Conservation (phyloP, 1,284 basidiomycete species). For the Malassezia dermatis region DNA sequence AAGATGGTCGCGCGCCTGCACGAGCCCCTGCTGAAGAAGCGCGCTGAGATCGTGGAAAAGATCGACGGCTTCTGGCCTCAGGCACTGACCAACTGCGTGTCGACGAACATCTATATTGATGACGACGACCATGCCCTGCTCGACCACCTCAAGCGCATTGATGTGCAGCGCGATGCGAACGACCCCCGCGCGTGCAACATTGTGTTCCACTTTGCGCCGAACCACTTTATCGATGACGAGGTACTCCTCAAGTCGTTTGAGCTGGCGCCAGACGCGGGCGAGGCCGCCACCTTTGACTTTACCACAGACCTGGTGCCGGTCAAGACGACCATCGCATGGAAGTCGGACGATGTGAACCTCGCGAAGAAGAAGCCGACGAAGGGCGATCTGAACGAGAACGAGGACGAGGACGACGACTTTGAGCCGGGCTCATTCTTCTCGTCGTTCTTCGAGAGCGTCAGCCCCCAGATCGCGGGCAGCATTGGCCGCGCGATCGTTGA, state of each 20-base stretch:
- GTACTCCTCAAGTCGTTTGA: constrained; percentile 40
- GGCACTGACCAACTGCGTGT: constrained; percentile 39
- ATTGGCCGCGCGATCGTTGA: constrained; percentile 40
- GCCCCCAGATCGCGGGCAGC: constrained; percentile 29
- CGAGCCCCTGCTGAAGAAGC: constrained; percentile 37
- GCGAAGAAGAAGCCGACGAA: constrained; percentile 66
- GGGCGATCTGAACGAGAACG: constrained; percentile 31
- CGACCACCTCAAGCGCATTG: constrained; percentile 30
- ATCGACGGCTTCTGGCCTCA: constrained; percentile 42
- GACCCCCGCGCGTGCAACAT: constrained; percentile 40
- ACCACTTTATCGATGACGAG: constrained; percentile 33
- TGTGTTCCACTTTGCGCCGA: constrained; percentile 38
- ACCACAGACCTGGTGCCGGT: constrained; percentile 34
- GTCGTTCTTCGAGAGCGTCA: constrained; percentile 58
- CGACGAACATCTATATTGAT: constrained; percentile 42
- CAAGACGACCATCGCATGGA: constrained; percentile 63
- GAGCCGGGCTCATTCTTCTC: constrained; percentile 79
- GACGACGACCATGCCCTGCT: constrained; percentile 40
- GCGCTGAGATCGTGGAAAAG: constrained; percentile 29
- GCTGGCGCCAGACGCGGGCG: constrained; percentile 27
- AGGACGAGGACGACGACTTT: constrained; percentile 47
- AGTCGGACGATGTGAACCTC: constrained; percentile 63
- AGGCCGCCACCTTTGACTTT: constrained; percentile 37
- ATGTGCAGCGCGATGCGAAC: constrained; percentile 28
- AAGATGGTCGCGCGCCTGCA: constrained; percentile 36